Percentiles rank a stretch among this genome's conserved stretches.
Conservation (phyloP, 2,329 filamentous ascomycete genomes). For the Colletotrichum sp. region DNA sequence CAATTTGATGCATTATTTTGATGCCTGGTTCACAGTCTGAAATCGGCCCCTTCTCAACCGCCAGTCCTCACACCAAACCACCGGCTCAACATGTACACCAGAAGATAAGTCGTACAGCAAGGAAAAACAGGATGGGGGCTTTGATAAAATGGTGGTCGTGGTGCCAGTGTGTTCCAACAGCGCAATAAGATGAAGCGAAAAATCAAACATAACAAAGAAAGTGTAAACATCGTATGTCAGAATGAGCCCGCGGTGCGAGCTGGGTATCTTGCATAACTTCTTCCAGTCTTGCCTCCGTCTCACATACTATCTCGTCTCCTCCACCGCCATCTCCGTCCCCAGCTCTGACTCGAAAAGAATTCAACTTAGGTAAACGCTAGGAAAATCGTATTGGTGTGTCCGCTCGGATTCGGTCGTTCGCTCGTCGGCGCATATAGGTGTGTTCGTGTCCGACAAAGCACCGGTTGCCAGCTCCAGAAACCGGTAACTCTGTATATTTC, state of each 20-base stretch:
- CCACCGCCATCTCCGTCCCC: constrained; percentile 22
- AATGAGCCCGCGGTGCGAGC: constrained; percentile 40
- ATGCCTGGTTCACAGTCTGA: neutral
- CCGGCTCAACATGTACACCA: constrained; percentile 11
- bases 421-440: constrained; percentile 21
- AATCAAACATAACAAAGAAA: constrained; percentile 16
- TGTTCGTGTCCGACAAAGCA: constrained; percentile 1
- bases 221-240: constrained; percentile 32
- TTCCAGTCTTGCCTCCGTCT: constrained; percentile 18
- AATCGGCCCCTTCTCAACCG: neutral
- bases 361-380: constrained; percentile 25
- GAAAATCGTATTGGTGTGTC: constrained; percentile 21
- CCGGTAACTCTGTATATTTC: neutral
- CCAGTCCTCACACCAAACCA: neutral
- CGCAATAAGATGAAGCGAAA: constrained; percentile 14
- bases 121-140: neutral
- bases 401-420: constrained; percentile 24
- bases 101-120: constrained; percentile 13
- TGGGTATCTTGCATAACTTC: constrained; percentile 43
- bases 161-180: constrained; percentile 12
- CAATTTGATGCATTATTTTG: neutral
- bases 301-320: neutral
- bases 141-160: neutral
- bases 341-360: constrained; percentile 25
- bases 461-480: constrained; percentile 16